Percentiles rank a stretch among this genome's conserved stretches.
Conservation (phyloP, 202 grass and related monocot genomes). For the Saccharum hybrid region DNA sequence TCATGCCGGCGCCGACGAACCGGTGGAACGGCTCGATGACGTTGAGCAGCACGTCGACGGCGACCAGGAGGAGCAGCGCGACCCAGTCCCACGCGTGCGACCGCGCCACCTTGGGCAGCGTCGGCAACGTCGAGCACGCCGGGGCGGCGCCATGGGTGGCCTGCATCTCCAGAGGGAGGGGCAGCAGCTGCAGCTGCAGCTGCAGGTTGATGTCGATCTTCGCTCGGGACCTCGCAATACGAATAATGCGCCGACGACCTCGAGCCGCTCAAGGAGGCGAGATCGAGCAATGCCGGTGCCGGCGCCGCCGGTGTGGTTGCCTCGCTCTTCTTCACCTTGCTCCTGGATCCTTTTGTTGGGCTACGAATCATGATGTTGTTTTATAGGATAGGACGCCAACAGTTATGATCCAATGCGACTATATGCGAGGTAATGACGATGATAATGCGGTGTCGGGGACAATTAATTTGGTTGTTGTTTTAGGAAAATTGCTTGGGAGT, state of each 20-base stretch:
- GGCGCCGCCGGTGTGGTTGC: too few species aligned
- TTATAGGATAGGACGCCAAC: too few species aligned
- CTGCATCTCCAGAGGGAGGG: background rate
- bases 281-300: background rate
- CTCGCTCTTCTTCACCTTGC: background rate
- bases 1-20: constrained; percentile 75
- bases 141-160: background rate
- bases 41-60: constrained; percentile 61
- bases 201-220: background rate
- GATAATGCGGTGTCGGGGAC: background rate
- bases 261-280: background rate
- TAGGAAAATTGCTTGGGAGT: background rate
- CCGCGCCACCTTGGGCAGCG: constrained; percentile 46
- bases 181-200: too few species aligned
- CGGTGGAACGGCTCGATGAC: constrained; percentile 86
- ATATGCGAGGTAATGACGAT: background rate
- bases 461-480: background rate
- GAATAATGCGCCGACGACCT: background rate
- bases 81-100: constrained; percentile 72
- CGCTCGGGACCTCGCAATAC: background rate
- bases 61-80: constrained; percentile 55
- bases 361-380: background rate
- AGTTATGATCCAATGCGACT: background rate
- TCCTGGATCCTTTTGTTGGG: background rate
- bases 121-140: constrained; percentile 14